Percentiles rank a stretch among this genome's conserved stretches.
These are phyloP conservation scores for Monosporascus sp. DNA, from an alignment of 2,329 filamentous ascomycete genomes.

Conservation along the genomic window DNA sequence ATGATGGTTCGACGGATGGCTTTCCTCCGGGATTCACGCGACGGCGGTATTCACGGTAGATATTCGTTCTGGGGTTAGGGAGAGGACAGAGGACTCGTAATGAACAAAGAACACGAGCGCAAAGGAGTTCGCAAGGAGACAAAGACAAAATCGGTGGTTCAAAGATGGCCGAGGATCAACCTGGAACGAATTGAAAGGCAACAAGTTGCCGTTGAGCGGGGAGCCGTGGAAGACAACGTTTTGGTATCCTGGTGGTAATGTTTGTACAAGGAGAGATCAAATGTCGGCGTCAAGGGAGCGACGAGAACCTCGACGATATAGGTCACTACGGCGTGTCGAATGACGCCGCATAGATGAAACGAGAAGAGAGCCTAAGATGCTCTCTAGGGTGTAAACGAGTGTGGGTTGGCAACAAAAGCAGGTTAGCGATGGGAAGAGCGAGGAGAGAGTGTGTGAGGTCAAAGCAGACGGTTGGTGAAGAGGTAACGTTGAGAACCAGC, in stretches of 20 bases:
- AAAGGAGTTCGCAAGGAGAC: slow-evolving; percentile 8
- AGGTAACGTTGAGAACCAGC: slow-evolving; percentile 17
- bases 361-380: slow-evolving; percentile 7
- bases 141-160: slow-evolving; percentile 15
- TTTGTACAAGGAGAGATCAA: not conserved
- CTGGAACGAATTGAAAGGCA: slow-evolving; percentile 43
- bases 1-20: not conserved
- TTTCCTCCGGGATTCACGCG: not conserved
- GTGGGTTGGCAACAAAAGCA: slow-evolving; percentile 11
- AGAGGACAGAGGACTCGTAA: slow-evolving; percentile 7
- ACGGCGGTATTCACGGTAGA: not conserved
- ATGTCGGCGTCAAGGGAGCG: slow-evolving; percentile 9
- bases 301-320: slow-evolving; percentile 19
- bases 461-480: slow-evolving; percentile 18
- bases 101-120: slow-evolving; percentile 13
- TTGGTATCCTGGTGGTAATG: slow-evolving; percentile 1
- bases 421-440: slow-evolving; percentile 14
- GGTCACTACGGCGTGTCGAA: slow-evolving; percentile 8
- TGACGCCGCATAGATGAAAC: slow-evolving; percentile 21
- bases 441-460: slow-evolving; percentile 8
- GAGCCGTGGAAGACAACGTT: slow-evolving; percentile 10
- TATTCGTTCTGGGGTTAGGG: not conserved
- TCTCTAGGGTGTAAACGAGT: slow-evolving; percentile 8
- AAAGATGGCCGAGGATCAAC: slow-evolving; percentile 53
- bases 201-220: slow-evolving; percentile 22